Evolutionary conservation across 495 filamentous ascomycete genomes (phyloP).

Genomic region (Penicillium soppii): DNA sequence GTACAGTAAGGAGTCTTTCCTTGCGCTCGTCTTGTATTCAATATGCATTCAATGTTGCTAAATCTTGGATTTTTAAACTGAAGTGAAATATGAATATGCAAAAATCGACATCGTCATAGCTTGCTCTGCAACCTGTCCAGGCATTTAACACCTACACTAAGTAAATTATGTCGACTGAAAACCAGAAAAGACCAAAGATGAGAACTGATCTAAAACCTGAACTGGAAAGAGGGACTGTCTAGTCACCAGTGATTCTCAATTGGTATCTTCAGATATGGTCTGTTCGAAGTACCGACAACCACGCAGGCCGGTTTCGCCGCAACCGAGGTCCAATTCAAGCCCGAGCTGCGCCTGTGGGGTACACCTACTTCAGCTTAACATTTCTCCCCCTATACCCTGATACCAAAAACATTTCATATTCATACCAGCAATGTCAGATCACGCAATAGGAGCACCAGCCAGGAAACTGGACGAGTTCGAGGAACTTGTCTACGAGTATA

Average conservation of each 20-base stretch:
- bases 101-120: no score
- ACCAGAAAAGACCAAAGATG: no score
- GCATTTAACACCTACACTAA: no score
- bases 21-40: no score
- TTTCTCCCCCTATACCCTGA: slow-evolving; percentile 2
- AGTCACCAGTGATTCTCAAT: background rate
- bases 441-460: slow-evolving; percentile 20
- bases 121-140: no score
- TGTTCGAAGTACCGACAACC: background rate
- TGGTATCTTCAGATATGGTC: background rate
- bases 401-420: background rate
- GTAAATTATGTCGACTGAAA: no score
- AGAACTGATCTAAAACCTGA: no score
- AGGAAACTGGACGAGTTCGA: slow-evolving; percentile 36
- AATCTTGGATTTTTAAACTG: no score
- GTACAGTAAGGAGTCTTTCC: slow-evolving; percentile 9
- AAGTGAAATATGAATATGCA: no score
- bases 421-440: slow-evolving; percentile 13
- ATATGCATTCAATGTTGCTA: no score
- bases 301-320: background rate
- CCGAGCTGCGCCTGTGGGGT: slow-evolving; percentile 6
- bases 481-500: slow-evolving; percentile 31
- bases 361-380: background rate
- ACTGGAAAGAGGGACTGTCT: no score
- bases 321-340: slow-evolving; percentile 8